Evolutionary conservation across 768 basidiomycete species (phyloP), one percentile per base, ranked within the genome.

Genomic region (Tricholoma hemisulphureum): DNA sequence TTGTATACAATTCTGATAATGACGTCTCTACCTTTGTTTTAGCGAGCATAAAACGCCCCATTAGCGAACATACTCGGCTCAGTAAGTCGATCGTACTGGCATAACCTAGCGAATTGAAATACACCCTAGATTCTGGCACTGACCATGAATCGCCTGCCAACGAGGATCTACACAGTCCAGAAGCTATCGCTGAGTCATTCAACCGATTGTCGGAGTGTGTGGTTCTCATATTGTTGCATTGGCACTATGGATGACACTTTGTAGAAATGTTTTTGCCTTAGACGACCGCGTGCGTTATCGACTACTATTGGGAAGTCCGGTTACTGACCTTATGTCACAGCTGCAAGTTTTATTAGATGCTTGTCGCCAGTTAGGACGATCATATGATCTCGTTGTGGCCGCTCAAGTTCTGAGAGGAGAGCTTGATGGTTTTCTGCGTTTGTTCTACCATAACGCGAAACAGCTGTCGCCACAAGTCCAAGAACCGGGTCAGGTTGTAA

Each of bases 321-420:
- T 16, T 6, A 2, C 14, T 7, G 28, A 28, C 26, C 28, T 26
- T n/a, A 5, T 16, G 6, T 28, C 24, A 48, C 26, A 66, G 63
- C 63, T 66, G 13, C 57, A 52, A n/a, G 37, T 16, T 2, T 32
- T 64, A 48, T 45, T 39, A 20, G 43, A 24, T 21, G 63, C 61
- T 53, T 62, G 63, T 39, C 59, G 59, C 16, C 56, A 60, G 37
- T 35, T 66, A 10, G 65, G 63, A 26, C 39, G 61, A 45, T 62
- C 61, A 3, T 66, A 64, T 41, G 63, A 61, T 35, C 55, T 66
- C 13, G 60, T 66, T 28, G 39, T 66, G 23, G 58, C 63, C 18
- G 43, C 58, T 3, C 41, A 45, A 18, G 59, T 59, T 32, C 57
- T 66, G 43, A 50, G 61, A 2, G 54, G 58, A 59, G 46, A 58